These are phyloP conservation scores for Rhodomyrtus psidioides DNA, from an alignment of 441 rosid species.

Conservation along the genomic window DNA sequence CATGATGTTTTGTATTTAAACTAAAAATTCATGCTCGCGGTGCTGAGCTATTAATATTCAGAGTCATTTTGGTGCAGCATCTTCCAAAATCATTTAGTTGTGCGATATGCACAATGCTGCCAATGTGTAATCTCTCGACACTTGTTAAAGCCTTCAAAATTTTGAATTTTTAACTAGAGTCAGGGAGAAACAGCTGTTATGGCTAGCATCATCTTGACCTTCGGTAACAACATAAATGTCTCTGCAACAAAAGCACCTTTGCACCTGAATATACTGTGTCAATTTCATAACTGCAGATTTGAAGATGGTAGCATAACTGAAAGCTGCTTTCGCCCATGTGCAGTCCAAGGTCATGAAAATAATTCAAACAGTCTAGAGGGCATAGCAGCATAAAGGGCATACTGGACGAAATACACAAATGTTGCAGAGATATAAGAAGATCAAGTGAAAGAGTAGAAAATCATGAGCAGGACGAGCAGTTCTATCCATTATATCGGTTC, in stretches of 20 bases:
- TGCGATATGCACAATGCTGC: not conserved
- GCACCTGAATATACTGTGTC: not conserved
- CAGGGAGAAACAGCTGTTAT: not conserved
- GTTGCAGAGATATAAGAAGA: not conserved
- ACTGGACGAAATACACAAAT: not conserved
- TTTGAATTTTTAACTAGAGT: not conserved
- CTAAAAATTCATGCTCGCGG: not conserved
- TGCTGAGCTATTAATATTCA: not conserved
- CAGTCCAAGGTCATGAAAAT: not conserved
- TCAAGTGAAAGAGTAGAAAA: not conserved
- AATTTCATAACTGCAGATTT: not conserved
- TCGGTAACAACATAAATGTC: not conserved
- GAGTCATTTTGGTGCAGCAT: not conserved
- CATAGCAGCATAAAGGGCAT: not conserved
- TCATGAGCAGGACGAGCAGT: not conserved
- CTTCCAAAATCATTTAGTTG: not conserved
- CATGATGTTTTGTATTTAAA: not conserved
- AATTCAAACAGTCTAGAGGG: not conserved
- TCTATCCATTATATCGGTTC: not conserved
- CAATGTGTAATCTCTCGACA: not conserved
- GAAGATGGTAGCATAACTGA: not conserved
- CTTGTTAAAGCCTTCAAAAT: not conserved
- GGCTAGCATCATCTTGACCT: not conserved
- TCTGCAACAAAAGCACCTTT: not conserved
- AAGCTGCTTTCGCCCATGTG: not conserved